Percentiles rank a stretch among this genome's conserved stretches.
phyloP scores from a whole-genome alignment of 1,284 basidiomycete species.

The Salmacisia buchloeana region DNA sequence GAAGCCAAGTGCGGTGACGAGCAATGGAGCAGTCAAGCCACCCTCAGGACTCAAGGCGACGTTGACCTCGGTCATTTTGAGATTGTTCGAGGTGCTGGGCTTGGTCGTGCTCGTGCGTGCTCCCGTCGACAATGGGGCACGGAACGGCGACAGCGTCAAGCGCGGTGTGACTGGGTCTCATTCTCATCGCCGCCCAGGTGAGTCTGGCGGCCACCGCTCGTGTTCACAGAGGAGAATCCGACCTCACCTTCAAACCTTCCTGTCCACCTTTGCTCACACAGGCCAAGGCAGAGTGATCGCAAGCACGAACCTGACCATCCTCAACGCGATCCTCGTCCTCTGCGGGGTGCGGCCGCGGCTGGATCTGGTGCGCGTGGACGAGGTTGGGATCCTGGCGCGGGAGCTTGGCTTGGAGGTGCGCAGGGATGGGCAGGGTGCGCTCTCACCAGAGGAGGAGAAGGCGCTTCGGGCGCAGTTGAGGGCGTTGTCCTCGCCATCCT shows the following conservation, averaged over 20 bases:
- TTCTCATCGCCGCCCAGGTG: too few relatives aligned
- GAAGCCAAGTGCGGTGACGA: not conserved
- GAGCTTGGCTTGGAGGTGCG: not conserved
- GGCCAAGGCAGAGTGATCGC: slow-evolving; percentile 18
- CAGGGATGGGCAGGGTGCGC: not conserved
- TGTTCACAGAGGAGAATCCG: not conserved
- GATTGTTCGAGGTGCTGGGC: slow-evolving; percentile 13
- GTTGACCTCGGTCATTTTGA: slow-evolving; percentile 17
- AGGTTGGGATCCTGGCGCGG: not conserved
- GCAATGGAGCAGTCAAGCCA: too few relatives aligned
- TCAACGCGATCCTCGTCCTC: slow-evolving; percentile 43
- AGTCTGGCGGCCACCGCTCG: slow-evolving; percentile 13
- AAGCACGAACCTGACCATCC: slow-evolving; percentile 43
- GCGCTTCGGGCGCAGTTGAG: not conserved
- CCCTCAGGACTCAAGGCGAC: not conserved
- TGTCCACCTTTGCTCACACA: not conserved
- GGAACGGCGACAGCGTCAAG: too few relatives aligned
- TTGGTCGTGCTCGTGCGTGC: slow-evolving; percentile 20
- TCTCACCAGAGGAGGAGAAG: not conserved
- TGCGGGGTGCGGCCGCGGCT: slow-evolving; percentile 23
- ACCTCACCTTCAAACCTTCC: not conserved
- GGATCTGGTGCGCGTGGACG: not conserved
- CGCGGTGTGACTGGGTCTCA: too few relatives aligned
- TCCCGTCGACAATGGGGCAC: too few relatives aligned
- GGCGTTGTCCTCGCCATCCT: not conserved